Evolutionary conservation across 2,329 filamentous ascomycete species (phyloP).

Genomic region (Beauveria brongniartii): DNA sequence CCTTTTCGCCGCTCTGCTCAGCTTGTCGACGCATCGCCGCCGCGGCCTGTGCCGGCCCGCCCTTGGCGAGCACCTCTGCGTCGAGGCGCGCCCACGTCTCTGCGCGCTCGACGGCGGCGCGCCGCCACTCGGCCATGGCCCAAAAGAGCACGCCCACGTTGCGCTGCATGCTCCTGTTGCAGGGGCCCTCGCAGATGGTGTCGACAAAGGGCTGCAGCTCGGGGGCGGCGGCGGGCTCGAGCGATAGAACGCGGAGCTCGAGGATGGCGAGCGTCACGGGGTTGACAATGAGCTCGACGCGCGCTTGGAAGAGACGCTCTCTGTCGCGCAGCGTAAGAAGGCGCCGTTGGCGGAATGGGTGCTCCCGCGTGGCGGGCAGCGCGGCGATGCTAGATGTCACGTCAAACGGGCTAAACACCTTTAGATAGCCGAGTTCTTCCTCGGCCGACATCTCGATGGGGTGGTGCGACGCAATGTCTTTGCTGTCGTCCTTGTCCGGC

Average conservation of each 20-base stretch:
- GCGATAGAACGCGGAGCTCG: constrained; percentile 41
- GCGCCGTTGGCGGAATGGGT: constrained; percentile 44
- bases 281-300: constrained; percentile 51
- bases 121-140: constrained; percentile 62
- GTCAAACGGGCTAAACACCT: constrained; percentile 60
- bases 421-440: constrained; percentile 61
- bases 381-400: constrained; percentile 48
- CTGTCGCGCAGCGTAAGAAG: constrained; percentile 41
- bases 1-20: constrained; percentile 17
- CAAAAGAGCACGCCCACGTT: constrained; percentile 56
- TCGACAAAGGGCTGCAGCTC: constrained; percentile 51
- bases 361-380: constrained; percentile 26
- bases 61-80: constrained; percentile 32
- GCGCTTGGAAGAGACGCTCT: constrained; percentile 47
- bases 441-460: constrained; percentile 54
- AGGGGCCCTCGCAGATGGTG: constrained; percentile 28
- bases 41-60: constrained; percentile 19
- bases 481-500: constrained; percentile 22
- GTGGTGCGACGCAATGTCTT: constrained; percentile 50
- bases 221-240: constrained; percentile 49
- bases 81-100: constrained; percentile 53
- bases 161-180: constrained; percentile 38
- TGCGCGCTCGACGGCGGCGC: constrained; percentile 51
- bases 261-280: constrained; percentile 42
- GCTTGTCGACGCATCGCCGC: constrained; percentile 17